Evolutionary conservation across 371 early-diverging fungal species (phyloP).

Genomic region (Mucor saturninus): DNA sequence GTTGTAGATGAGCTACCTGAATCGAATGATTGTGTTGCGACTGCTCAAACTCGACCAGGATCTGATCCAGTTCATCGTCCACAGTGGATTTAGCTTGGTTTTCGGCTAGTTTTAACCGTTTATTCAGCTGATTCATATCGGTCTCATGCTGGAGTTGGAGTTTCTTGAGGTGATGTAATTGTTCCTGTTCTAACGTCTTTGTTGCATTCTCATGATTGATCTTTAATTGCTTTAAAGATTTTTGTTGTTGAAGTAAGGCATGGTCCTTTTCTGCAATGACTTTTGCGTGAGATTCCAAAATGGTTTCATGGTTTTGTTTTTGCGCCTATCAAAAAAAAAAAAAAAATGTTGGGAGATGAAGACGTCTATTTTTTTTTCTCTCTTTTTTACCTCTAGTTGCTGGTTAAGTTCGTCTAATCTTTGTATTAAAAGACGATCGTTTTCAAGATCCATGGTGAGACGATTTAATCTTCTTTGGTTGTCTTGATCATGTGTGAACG

Average conservation of each 20-base stretch:
- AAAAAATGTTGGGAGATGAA: too few species aligned
- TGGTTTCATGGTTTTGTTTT: slow-evolving; percentile 50
- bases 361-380: slow-evolving; percentile 15
- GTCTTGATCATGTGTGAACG: slow-evolving; percentile 27
- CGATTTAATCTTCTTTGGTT: slow-evolving; percentile 44
- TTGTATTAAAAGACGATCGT: slow-evolving; percentile 46
- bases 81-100: slow-evolving; percentile 42
- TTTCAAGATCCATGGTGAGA: slow-evolving; percentile 50
- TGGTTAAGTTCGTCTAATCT: slow-evolving; percentile 50
- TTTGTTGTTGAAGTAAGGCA: slow-evolving; percentile 34
- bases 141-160: slow-evolving; percentile 35
- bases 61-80: slow-evolving; percentile 50
- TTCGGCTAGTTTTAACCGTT: slow-evolving; percentile 40
- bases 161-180: slow-evolving; percentile 31
- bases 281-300: slow-evolving; percentile 45
- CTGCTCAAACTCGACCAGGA: slow-evolving; percentile 55
- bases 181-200: slow-evolving; percentile 38
- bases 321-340: too few species aligned
- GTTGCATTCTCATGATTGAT: slow-evolving; percentile 36
- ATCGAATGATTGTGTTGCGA: slow-evolving; percentile 51
- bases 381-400: slow-evolving; percentile 48
- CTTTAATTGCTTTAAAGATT: slow-evolving; percentile 43
- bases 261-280: slow-evolving; percentile 53
- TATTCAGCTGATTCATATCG: slow-evolving; percentile 29
- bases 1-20: slow-evolving; percentile 41